phyloP scores from a whole-genome alignment of 805 yeast species.

The Sungouiozyma intestinalis region DNA sequence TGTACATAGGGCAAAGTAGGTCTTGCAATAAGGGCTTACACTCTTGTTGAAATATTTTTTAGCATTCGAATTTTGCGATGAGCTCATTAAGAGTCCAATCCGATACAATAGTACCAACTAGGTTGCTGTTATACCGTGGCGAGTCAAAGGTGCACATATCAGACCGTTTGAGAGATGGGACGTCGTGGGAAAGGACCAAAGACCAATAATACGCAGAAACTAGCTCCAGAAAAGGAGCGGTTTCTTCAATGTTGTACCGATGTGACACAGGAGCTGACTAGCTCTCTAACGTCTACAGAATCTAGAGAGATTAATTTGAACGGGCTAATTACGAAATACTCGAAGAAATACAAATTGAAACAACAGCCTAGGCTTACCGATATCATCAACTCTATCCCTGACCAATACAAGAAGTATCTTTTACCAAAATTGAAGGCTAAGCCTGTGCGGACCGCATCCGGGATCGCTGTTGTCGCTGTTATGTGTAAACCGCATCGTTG shows the following conservation, averaged over 20 bases:
- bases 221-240: slow-evolving; percentile 87
- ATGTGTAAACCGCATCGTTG: slow-evolving; percentile 99
- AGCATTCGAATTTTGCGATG: neutral
- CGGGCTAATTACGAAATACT: slow-evolving; percentile 73
- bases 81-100: neutral
- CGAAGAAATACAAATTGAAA: slow-evolving; percentile 84
- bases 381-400: slow-evolving; percentile 90
- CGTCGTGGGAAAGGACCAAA: slow-evolving; percentile 31
- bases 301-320: slow-evolving; percentile 58
- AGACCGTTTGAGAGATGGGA: slow-evolving; percentile 28
- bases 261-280: slow-evolving; percentile 74
- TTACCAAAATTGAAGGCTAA: slow-evolving; percentile 95
- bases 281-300: slow-evolving; percentile 52
- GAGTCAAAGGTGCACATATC: neutral
- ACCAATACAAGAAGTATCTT: slow-evolving; percentile 83
- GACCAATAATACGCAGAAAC: slow-evolving; percentile 42
- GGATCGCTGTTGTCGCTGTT: slow-evolving; percentile 97
- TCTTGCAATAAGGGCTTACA: neutral
- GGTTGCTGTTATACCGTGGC: no score
- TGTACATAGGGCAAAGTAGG: no score
- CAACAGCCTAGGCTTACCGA: slow-evolving; percentile 93
- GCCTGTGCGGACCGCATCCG: slow-evolving; percentile 96
- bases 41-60: neutral
- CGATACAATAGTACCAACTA: neutral
- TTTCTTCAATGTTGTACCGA: slow-evolving; percentile 90